Evolutionary conservation across 306 rosid species (phyloP).

Genomic region (Sphenostylis stenocarpa): DNA sequence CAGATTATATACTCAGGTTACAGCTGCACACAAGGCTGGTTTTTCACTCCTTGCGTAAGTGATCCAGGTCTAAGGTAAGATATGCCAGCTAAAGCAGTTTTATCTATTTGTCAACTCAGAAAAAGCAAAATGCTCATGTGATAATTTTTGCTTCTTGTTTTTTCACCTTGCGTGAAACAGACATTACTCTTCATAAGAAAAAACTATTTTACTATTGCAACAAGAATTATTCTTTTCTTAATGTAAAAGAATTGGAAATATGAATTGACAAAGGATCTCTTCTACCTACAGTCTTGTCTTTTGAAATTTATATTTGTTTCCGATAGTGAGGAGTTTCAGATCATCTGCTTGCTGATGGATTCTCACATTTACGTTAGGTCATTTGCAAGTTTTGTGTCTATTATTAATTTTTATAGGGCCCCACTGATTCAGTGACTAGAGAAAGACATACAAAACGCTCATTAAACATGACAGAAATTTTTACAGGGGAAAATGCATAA

Average conservation of each 20-base stretch:
- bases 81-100: constrained; percentile 28
- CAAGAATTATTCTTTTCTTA: constrained; percentile 9
- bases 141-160: constrained; percentile 1
- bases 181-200: constrained; percentile 12
- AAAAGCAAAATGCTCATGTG: neutral
- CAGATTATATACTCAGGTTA: constrained; percentile 88
- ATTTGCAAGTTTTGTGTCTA: neutral
- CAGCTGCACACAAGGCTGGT: constrained; percentile 97
- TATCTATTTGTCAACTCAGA: constrained; percentile 10
- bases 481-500: neutral
- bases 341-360: neutral
- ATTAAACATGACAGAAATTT: neutral
- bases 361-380: neutral
- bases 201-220: neutral
- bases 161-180: neutral
- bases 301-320: neutral
- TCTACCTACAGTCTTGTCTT: neutral
- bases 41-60: constrained; percentile 90
- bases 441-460: neutral
- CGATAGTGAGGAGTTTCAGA: neutral
- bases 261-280: neutral
- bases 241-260: neutral
- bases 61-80: constrained; percentile 87
- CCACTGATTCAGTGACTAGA: neutral
- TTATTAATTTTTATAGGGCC: neutral